Evolutionary conservation across 495 filamentous ascomycete species (phyloP).

Genomic region (Staphylotrichum tortipilum): DNA sequence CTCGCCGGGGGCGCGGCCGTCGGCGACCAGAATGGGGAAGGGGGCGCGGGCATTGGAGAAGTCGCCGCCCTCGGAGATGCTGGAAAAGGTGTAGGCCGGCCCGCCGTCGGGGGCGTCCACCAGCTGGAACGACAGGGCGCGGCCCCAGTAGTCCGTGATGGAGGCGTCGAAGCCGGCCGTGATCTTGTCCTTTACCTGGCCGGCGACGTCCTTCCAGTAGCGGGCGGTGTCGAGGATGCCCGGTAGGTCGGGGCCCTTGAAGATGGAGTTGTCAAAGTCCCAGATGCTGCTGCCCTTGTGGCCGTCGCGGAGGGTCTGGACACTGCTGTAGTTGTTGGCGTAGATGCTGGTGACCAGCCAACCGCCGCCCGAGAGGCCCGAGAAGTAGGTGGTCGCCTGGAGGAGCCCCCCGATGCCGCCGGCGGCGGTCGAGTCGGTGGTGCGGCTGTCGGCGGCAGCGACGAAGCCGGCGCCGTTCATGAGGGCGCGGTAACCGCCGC

Average conservation of each 20-base stretch:
- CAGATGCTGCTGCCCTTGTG: slow-evolving; percentile 51
- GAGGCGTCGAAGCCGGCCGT: slow-evolving; percentile 66
- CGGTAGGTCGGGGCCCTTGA: slow-evolving; percentile 38
- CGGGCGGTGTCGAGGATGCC: slow-evolving; percentile 37
- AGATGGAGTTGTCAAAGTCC: slow-evolving; percentile 71
- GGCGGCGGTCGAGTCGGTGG: slow-evolving; percentile 49
- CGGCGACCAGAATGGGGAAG: slow-evolving; percentile 74
- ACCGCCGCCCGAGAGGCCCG: slow-evolving; percentile 77
- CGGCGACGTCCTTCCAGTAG: slow-evolving; percentile 60
- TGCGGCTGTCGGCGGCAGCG: slow-evolving; percentile 75
- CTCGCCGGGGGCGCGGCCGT: slow-evolving; percentile 61
- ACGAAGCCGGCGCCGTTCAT: slow-evolving; percentile 83
- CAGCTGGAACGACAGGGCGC: slow-evolving; percentile 75
- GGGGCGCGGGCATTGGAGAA: slow-evolving; percentile 68
- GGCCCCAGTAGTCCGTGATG: slow-evolving; percentile 82
- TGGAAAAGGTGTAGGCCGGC: slow-evolving; percentile 76
- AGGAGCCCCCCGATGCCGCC: slow-evolving; percentile 80
- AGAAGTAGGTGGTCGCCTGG: slow-evolving; percentile 75
- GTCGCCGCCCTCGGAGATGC: slow-evolving; percentile 58
- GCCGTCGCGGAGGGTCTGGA: slow-evolving; percentile 52
- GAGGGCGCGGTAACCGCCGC: slow-evolving; percentile 77
- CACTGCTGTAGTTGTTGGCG: slow-evolving; percentile 80
- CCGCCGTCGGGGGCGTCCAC: slow-evolving; percentile 72
- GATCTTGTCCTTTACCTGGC: slow-evolving; percentile 56
- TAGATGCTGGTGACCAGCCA: slow-evolving; percentile 85